phyloP scores from a whole-genome alignment of 768 basidiomycete genomes.

The Megacollybia marginata region DNA sequence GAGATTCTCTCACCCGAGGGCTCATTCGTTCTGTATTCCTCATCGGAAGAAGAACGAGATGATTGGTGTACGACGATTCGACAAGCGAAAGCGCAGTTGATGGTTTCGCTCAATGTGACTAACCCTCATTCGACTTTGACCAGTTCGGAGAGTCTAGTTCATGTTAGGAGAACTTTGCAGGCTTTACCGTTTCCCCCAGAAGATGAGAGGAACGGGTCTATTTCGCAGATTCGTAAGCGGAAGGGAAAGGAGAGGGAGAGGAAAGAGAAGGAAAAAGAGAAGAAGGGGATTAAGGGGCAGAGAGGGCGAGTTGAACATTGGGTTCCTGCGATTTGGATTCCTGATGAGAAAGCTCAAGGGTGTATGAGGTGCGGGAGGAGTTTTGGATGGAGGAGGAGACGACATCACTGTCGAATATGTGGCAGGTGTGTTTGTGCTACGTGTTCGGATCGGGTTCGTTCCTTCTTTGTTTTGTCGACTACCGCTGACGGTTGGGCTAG shows the following conservation, averaged over 20 bases:
- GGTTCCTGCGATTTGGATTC: conserved; percentile 89
- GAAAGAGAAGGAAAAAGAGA: background rate
- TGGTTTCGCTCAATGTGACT: conserved; percentile 62
- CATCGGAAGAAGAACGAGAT: conserved; percentile 51
- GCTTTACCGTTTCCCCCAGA: conserved; percentile 63
- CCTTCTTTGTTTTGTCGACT: background rate
- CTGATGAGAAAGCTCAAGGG: conserved; percentile 71
- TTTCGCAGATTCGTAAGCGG: conserved; percentile 2
- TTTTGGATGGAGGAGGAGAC: conserved; percentile 73
- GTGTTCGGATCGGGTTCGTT: conserved; percentile 70
- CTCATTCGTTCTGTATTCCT: conserved; percentile 61
- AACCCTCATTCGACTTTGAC: conserved; percentile 79
- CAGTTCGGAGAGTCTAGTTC: conserved; percentile 67
- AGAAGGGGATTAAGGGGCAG: conserved; percentile 10
- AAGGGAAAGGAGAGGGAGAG: background rate
- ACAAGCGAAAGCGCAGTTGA: conserved; percentile 59
- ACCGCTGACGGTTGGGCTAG: conserved; percentile 27
- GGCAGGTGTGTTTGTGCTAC: conserved; percentile 79
- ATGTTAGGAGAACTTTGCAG: conserved; percentile 65
- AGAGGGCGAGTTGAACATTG: conserved; percentile 68
- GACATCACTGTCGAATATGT: conserved; percentile 85
- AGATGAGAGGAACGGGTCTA: conserved; percentile 33
- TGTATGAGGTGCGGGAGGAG: conserved; percentile 80
- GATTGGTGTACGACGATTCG: conserved; percentile 65
- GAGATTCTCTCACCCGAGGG: conserved; percentile 73